Evolutionary conservation across 495 filamentous ascomycete species (phyloP).

Genomic region (Haplographium delicatum): DNA sequence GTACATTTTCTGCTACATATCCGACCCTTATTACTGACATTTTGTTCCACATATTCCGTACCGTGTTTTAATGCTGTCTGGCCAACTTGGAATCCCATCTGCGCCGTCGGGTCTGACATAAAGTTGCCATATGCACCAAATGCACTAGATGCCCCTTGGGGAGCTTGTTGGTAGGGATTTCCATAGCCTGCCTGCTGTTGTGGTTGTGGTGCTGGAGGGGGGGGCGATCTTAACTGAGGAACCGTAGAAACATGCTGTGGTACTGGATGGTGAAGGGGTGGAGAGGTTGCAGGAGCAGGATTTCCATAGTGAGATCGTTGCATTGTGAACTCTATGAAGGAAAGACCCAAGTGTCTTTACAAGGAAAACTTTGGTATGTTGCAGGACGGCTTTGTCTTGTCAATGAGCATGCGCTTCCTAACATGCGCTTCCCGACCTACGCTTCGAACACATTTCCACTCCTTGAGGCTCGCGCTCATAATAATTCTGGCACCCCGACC

Average conservation of each 20-base stretch:
- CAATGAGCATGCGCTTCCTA: too few relatives aligned
- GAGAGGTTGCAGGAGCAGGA: slow-evolving; percentile 70
- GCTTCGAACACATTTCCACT: too few relatives aligned
- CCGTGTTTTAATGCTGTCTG: slow-evolving; percentile 84
- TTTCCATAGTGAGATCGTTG: slow-evolving; percentile 75
- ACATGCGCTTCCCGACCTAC: too few relatives aligned
- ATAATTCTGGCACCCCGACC: too few relatives aligned
- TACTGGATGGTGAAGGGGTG: slow-evolving; percentile 95
- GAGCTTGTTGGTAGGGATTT: slow-evolving; percentile 65
- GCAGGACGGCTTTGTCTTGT: too few relatives aligned
- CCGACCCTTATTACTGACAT: slow-evolving; percentile 46
- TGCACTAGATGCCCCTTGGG: slow-evolving; percentile 46
- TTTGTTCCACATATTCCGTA: slow-evolving; percentile 89
- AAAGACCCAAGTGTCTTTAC: too few relatives aligned
- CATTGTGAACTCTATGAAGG: too few relatives aligned
- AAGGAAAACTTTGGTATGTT: too few relatives aligned
- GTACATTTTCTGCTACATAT: not conserved
- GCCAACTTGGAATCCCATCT: slow-evolving; percentile 92
- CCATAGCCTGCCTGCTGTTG: slow-evolving; percentile 66
- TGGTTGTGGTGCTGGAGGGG: slow-evolving; percentile 73
- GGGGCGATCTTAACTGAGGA: slow-evolving; percentile 96
- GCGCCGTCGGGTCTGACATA: slow-evolving; percentile 93
- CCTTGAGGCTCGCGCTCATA: too few relatives aligned
- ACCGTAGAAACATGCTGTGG: slow-evolving; percentile 98
- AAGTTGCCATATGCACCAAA: slow-evolving; percentile 76